Percentiles rank a stretch among this genome's conserved stretches.
Conservation (phyloP, 345 rosid species). For the Salix suchowensis region DNA sequence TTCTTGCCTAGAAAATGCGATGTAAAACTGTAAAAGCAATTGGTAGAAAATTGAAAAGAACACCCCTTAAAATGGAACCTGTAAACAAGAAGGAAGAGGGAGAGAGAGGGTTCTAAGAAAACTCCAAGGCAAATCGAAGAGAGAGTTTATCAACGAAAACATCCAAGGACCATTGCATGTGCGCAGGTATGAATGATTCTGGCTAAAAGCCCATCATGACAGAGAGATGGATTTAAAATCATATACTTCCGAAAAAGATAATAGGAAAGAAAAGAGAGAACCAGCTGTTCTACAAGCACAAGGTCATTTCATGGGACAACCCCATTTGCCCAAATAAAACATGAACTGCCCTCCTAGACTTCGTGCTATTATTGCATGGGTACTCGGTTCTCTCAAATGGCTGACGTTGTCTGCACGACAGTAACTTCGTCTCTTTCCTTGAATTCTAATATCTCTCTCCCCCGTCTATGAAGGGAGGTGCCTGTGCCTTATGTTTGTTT, state of each 20-base stretch:
- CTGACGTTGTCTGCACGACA: slow-evolving; percentile 13
- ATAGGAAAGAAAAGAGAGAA: slow-evolving; percentile 6
- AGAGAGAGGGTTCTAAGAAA: background rate
- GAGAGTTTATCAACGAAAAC: slow-evolving; percentile 8
- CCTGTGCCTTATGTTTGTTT: background rate
- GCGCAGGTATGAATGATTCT: slow-evolving; percentile 20
- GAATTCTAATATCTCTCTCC: background rate
- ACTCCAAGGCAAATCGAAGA: slow-evolving; percentile 1
- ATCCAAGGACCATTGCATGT: slow-evolving; percentile 19
- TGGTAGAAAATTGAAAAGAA: background rate
- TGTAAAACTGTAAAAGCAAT: background rate
- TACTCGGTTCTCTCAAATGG: slow-evolving; percentile 17
- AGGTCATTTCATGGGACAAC: slow-evolving; percentile 48
- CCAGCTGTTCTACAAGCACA: slow-evolving; percentile 21
- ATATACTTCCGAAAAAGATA: background rate
- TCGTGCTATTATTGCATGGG: slow-evolving; percentile 17
- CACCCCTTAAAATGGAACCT: background rate
- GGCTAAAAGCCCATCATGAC: slow-evolving; percentile 11
- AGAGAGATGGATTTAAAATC: slow-evolving; percentile 8
- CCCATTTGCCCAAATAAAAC: slow-evolving; percentile 35
- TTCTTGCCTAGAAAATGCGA: background rate
- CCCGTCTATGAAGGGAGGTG: slow-evolving; percentile 31
- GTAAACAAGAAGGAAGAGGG: background rate
- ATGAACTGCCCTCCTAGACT: background rate
- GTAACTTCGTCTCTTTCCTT: background rate